A percentile compares a stretch with the other conserved stretches of the same genome.
These are phyloP conservation scores for Fusarium acutatum DNA, from an alignment of 2,329 filamentous ascomycete species.

Conservation along the genomic window DNA sequence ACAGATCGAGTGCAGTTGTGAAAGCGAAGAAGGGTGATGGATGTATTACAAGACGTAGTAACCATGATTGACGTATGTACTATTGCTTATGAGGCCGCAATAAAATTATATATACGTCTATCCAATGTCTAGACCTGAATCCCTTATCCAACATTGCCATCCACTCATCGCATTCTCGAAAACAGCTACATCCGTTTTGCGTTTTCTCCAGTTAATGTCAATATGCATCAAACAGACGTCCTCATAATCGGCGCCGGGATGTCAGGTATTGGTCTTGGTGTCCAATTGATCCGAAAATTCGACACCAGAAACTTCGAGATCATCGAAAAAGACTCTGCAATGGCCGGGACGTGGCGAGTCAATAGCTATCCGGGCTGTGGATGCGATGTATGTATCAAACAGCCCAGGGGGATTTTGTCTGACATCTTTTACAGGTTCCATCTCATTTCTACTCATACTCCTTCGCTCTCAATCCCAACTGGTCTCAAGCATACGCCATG, in stretches of 20 bases:
- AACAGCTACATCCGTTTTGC: too few relatives aligned
- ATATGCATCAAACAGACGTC: conserved; percentile 23
- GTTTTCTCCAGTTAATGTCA: rapidly evolving
- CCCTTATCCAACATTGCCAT: rapidly evolving
- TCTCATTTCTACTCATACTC: conserved; percentile 44
- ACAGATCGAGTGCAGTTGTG: neutral
- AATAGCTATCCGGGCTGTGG: conserved; percentile 43
- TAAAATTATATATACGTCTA: neutral
- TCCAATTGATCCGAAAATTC: conserved; percentile 33
- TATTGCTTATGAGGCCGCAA: rapidly evolving
- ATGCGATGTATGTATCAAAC: conserved; percentile 30
- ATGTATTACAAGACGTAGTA: neutral
- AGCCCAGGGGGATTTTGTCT: rapidly evolving
- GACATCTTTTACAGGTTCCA: conserved; percentile 13
- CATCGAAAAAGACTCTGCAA: conserved; percentile 32
- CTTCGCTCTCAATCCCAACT: conserved; percentile 41
- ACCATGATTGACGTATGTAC: neutral
- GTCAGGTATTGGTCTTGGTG: conserved; percentile 39
- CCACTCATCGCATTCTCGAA: rapidly evolving
- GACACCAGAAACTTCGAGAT: conserved; percentile 35
- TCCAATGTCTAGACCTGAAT: neutral
- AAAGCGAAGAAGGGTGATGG: neutral
- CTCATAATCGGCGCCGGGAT: conserved; percentile 43
- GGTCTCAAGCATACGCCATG: conserved; percentile 38
- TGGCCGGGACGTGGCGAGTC: conserved; percentile 40